Evolutionary conservation across 805 yeast genomes (phyloP), one percentile per base, ranked within the genome.

Genomic region (Candida dajiaensis): DNA sequence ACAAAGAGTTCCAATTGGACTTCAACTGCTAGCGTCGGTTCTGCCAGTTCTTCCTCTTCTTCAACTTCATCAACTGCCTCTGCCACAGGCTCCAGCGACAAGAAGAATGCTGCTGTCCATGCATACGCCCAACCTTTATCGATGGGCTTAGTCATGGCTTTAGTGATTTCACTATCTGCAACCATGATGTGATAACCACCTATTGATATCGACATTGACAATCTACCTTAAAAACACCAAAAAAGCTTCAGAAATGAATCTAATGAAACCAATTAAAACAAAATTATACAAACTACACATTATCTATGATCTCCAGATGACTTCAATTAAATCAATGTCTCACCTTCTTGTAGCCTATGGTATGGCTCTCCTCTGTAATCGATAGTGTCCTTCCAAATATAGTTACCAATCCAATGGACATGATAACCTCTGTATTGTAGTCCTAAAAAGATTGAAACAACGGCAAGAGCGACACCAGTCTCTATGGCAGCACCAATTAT

Each of bases 381-480:
- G 59, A 72, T 44, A 8, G 67, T 61, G 60, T 66, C 68, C 50
- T 69, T 63, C 49, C 69, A 66, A 41, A 79, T 81, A 38, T 54
- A 62, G 56, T 76, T 78, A 21, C 85, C 85, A 84, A 85, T 79
- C 86, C 86, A 80, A 36, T 52, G 50, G 3, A 69, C 47, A 7
- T 56, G 58, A 11, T 68, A 67, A n/a, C 71, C 71, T 38, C 75
- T 71, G 46, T 69, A 74, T 46, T 73, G 76, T 4, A 78, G 77
- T n/a, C 73, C 65, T 50, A 78, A 65, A 58, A 80, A 80, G 15
- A 80, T 77, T 21, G 77, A 47, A 40, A 80, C 71, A 1, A 80
- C 75, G 33, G 81, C 71, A 46, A 78, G 69, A 0, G 85, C 85
- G 11, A 79, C 77, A n/a, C 83, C 84, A 0, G 81, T 74, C 22